These are phyloP conservation scores for Holtermannia corniformis DNA, from an alignment of 768 basidiomycete species.

Conservation along the genomic window DNA sequence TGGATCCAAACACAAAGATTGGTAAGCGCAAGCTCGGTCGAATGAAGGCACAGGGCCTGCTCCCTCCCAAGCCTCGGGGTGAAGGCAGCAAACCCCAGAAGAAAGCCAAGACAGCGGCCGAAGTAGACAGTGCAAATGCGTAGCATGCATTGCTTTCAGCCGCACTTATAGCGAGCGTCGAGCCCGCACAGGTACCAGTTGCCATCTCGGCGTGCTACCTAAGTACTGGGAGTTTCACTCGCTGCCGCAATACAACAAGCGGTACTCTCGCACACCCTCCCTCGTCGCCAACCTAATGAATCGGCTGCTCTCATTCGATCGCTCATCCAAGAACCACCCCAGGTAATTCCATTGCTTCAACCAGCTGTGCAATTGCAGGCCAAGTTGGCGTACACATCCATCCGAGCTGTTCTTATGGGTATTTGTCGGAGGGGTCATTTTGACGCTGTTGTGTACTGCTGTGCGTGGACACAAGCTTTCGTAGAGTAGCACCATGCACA, in stretches of 20 bases:
- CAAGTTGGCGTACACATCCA: slow-evolving; percentile 23
- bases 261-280: slow-evolving; percentile 15
- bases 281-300: slow-evolving; percentile 1
- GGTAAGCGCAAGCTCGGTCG: background rate
- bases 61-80: background rate
- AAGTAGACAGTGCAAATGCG: too few species aligned
- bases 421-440: background rate
- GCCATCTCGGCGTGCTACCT: slow-evolving; percentile 37
- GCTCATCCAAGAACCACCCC: slow-evolving; percentile 27
- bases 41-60: background rate
- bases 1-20: background rate
- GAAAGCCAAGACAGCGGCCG: background rate
- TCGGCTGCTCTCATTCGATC: slow-evolving; percentile 5
- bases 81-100: background rate
- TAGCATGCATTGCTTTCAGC: too few species aligned
- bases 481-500: background rate
- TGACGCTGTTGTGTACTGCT: background rate
- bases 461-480: background rate
- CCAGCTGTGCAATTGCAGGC: slow-evolving; percentile 11
- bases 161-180: slow-evolving; percentile 6
- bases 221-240: slow-evolving; percentile 33
- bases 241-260: slow-evolving; percentile 33
- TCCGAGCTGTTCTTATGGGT: slow-evolving; percentile 16
- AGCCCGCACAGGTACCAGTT: slow-evolving; percentile 20
- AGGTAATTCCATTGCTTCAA: slow-evolving; percentile 16